A percentile compares a stretch with the other conserved stretches of the same genome.
Evolutionary conservation across 768 basidiomycete species (phyloP).

Genomic region (Crucibulum laeve): DNA sequence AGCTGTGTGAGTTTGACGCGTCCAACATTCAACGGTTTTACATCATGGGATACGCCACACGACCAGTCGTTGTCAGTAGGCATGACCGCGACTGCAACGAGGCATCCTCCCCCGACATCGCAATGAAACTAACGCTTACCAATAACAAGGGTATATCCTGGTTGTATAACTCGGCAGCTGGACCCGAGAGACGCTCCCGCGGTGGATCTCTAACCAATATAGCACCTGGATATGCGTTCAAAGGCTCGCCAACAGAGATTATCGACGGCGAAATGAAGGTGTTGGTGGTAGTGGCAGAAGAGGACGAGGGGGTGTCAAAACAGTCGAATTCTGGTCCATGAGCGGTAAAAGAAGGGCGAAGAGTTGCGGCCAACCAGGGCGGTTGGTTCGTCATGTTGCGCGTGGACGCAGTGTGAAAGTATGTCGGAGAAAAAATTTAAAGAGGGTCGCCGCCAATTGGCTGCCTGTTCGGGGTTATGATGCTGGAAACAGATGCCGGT

Average conservation of each 20-base stretch:
- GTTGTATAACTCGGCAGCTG: slow-evolving; percentile 10
- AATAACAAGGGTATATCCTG: slow-evolving; percentile 15
- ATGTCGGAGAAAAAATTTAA: not conserved
- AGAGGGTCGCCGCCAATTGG: not conserved
- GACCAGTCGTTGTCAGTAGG: not conserved
- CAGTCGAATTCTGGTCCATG: not conserved
- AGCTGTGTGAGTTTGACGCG: slow-evolving; percentile 13
- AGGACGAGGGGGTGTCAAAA: not conserved
- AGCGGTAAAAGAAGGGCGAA: not conserved
- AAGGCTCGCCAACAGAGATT: not conserved
- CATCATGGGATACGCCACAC: not conserved
- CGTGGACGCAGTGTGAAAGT: not conserved
- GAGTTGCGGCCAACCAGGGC: not conserved
- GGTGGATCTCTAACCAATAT: slow-evolving; percentile 26
- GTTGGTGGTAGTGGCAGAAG: not conserved
- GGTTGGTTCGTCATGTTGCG: not conserved
- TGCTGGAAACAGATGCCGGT: not conserved
- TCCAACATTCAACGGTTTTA: slow-evolving; percentile 7
- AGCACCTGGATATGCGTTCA: not conserved
- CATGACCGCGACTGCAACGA: not conserved
- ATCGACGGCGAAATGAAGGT: not conserved
- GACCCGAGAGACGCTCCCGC: slow-evolving; percentile 18
- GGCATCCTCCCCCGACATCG: not conserved
- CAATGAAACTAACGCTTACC: slow-evolving; percentile 16
- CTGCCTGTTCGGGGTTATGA: not conserved